Evolutionary conservation across 768 basidiomycete species (phyloP), one percentile per base, ranked within the genome.

Genomic region (Thelephora ganbajun): DNA sequence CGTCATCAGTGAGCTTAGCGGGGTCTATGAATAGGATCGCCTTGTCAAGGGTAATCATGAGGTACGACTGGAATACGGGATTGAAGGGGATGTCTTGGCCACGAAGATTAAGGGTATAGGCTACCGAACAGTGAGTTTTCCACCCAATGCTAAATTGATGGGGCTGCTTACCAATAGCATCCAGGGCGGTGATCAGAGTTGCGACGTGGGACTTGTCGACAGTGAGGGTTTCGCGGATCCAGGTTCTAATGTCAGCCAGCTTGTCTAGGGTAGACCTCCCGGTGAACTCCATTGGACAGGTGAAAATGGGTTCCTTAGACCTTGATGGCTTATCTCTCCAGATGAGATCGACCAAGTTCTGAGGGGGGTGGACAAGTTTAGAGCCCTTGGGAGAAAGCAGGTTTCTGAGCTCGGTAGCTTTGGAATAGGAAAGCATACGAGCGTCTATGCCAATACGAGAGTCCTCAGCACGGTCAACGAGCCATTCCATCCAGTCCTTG

Each of bases 61-160:
- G 64, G 59, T 94, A 98, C 0, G 85, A 76, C 45, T 84, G 85
- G 67, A 96, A 94, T 7, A 98, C 74, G 0, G 94, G 94, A 59
- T 89, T 92, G 69, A 79, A 88, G 0, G 89, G 88, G 43, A 97
- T 81, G 57, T 97, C 93, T 2, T 77, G 73, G 33, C 92, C 93
- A 44, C 94, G 83, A 47, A 93, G 67, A 58, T 98, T 98, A 33
- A 97, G 69, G 2, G 86, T 57, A 68, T 89, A 96, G 0, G 94
- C 94, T 77, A 65, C 26, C 19, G 39, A 30, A 48, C 45, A 34
- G 30, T 56, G 44, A 59, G 43, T 30, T 20, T 41, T 33, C 20
- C 13, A 23, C 35, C 35, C 30, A 33, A 44, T 3, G 13, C 11
- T 6, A 19, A 41, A 37, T 11, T n/a, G 12, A 9, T 37, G 9